A percentile compares a stretch with the other conserved stretches of the same genome.
Conservation (phyloP, 2,329 filamentous ascomycete genomes). For the Hypoxylon rubiginosum region DNA sequence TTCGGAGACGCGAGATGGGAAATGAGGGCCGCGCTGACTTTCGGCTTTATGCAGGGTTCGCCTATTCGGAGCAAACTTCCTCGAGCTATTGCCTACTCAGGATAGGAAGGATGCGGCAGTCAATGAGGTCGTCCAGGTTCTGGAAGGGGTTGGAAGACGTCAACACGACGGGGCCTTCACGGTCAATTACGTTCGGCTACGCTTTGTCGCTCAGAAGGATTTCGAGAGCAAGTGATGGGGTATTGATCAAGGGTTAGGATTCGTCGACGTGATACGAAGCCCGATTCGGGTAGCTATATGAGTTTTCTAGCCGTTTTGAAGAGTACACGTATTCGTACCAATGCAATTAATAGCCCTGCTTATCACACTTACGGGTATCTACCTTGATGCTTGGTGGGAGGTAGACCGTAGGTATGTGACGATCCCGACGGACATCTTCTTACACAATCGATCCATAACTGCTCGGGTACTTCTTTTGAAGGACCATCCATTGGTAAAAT, state of each 20-base stretch:
- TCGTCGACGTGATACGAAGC: not conserved
- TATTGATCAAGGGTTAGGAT: not conserved
- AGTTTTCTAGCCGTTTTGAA: not conserved
- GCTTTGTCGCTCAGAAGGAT: conserved; percentile 21
- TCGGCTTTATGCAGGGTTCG: conserved; percentile 16
- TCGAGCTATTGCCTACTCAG: conserved; percentile 7
- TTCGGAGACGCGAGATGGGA: not conserved
- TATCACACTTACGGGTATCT: too few species aligned
- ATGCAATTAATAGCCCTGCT: too few species aligned
- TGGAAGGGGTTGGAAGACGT: conserved; percentile 18
- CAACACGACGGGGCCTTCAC: conserved; percentile 23
- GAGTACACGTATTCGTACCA: not conserved
- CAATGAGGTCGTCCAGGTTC: conserved; percentile 12
- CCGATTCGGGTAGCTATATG: not conserved
- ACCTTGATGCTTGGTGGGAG: too few species aligned
- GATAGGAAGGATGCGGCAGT: conserved; percentile 14
- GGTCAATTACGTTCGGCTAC: conserved; percentile 20
- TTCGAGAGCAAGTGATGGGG: not conserved
- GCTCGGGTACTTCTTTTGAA: too few species aligned
- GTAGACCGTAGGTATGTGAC: too few species aligned
- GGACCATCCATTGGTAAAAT: too few species aligned
- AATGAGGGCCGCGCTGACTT: not conserved
- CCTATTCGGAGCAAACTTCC: conserved; percentile 18
- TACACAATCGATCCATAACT: too few species aligned
- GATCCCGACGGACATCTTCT: too few species aligned